phyloP scores from a whole-genome alignment of 306 rosid genomes.

The Hippophae rhamnoides region DNA sequence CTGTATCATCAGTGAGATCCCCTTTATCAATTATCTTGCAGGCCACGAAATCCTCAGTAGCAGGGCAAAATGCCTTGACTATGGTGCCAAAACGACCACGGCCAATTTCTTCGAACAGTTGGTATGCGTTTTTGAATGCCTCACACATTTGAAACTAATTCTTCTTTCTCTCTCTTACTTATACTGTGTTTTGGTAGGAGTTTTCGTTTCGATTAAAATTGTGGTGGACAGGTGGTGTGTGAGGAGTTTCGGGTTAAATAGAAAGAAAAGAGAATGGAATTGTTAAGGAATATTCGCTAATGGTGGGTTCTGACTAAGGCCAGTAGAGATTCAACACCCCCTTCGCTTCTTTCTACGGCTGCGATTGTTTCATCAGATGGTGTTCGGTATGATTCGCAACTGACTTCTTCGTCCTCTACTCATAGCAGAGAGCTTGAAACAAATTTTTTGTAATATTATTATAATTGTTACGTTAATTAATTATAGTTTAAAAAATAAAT shows the following conservation, averaged over 20 bases:
- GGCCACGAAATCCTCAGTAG: conserved; percentile 33
- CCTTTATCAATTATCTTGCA: background rate
- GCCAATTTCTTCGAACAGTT: conserved; percentile 53
- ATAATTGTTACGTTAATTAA: too few species aligned
- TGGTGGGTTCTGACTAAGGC: too few species aligned
- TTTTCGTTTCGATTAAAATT: background rate
- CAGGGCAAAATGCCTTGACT: conserved; percentile 36
- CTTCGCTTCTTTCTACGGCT: too few species aligned
- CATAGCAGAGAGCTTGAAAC: too few species aligned
- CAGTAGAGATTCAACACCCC: too few species aligned
- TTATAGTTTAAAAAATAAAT: too few species aligned
- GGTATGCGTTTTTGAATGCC: conserved; percentile 35
- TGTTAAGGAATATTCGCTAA: too few species aligned
- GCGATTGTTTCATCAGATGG: too few species aligned
- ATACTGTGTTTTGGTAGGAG: background rate
- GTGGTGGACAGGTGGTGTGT: background rate
- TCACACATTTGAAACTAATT: conserved; percentile 32
- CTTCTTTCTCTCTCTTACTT: too few species aligned
- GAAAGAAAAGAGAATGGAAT: background rate
- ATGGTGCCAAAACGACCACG: conserved; percentile 65
- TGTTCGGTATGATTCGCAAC: too few species aligned
- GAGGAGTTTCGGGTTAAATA: conserved; percentile 6
- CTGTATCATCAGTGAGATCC: background rate
- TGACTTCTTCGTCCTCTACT: too few species aligned
- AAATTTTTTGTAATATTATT: too few species aligned